Evolutionary conservation across 1,284 basidiomycete species (phyloP).

Genomic region (Amylostereum areolatum): DNA sequence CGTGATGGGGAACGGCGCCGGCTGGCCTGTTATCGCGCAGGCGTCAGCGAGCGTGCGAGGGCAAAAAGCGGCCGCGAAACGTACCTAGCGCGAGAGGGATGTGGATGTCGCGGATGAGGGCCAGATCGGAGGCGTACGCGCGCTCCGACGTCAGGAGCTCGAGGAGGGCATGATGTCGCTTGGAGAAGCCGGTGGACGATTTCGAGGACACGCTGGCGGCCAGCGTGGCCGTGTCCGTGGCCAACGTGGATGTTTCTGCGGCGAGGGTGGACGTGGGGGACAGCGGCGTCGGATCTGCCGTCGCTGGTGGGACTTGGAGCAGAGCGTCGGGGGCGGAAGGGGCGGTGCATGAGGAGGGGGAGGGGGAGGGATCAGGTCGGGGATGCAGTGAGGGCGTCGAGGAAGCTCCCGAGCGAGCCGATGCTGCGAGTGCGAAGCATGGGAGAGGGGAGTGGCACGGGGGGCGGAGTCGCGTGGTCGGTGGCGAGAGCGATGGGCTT

Average conservation of each 20-base stretch:
- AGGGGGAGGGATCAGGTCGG: background rate
- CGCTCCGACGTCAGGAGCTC: constrained; percentile 84
- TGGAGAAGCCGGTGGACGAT: constrained; percentile 35
- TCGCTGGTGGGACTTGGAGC: constrained; percentile 23
- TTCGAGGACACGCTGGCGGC: no score
- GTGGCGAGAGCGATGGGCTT: constrained; percentile 17
- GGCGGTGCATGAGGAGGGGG: constrained; percentile 9
- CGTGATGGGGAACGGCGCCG: constrained; percentile 21
- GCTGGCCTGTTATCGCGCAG: constrained; percentile 18
- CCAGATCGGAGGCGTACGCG: constrained; percentile 84
- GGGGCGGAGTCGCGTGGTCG: constrained; percentile 9
- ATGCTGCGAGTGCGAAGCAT: constrained; percentile 24
- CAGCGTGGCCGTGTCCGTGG: no score
- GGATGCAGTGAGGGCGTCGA: constrained; percentile 13
- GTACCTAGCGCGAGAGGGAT: constrained; percentile 69
- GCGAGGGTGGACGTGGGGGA: no score
- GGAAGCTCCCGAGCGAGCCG: constrained; percentile 23
- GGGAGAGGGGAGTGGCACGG: constrained; percentile 11
- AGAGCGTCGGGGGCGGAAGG: constrained; percentile 8
- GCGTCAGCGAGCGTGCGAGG: no score
- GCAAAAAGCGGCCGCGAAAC: constrained; percentile 6
- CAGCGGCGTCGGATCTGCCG: background rate
- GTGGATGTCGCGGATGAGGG: constrained; percentile 80
- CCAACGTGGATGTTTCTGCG: no score
- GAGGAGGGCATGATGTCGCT: constrained; percentile 78